These are phyloP conservation scores for Puccinia hordei DNA, from an alignment of 1,284 basidiomycete species.

Conservation along the genomic window DNA sequence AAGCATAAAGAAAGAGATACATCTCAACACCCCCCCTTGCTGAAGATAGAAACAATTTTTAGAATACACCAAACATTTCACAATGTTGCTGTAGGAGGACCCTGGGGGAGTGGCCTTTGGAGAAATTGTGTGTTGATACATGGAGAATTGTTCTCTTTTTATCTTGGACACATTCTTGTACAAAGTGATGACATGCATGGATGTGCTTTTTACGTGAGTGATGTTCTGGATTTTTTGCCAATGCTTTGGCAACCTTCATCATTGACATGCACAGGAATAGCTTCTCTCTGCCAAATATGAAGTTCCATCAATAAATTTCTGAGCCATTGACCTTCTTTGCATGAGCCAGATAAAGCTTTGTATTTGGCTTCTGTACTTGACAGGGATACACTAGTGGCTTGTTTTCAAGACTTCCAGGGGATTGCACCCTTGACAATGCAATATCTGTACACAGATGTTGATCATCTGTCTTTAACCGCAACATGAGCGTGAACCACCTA, in stretches of 20 bases:
- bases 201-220: background rate
- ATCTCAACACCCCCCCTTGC: background rate
- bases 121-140: background rate
- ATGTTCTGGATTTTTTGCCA: background rate
- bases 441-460: slow-evolving; percentile 9
- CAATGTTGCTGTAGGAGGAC: background rate
- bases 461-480: background rate
- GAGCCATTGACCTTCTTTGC: slow-evolving; percentile 16
- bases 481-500: background rate
- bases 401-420: slow-evolving; percentile 25
- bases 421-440: background rate
- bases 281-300: background rate
- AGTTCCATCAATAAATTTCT: background rate
- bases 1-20: background rate
- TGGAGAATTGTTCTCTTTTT: background rate
- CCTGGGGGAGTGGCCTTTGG: no score
- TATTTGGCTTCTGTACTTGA: background rate
- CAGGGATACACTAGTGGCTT: background rate
- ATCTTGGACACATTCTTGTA: slow-evolving; percentile 3
- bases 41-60: background rate
- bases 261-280: background rate
- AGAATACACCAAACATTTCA: background rate
- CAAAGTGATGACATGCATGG: background rate
- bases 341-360: background rate
- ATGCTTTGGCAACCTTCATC: background rate